Evolutionary conservation across 192 early-diverging fungal genomes (phyloP).

Genomic region (Coemansia sp.): DNA sequence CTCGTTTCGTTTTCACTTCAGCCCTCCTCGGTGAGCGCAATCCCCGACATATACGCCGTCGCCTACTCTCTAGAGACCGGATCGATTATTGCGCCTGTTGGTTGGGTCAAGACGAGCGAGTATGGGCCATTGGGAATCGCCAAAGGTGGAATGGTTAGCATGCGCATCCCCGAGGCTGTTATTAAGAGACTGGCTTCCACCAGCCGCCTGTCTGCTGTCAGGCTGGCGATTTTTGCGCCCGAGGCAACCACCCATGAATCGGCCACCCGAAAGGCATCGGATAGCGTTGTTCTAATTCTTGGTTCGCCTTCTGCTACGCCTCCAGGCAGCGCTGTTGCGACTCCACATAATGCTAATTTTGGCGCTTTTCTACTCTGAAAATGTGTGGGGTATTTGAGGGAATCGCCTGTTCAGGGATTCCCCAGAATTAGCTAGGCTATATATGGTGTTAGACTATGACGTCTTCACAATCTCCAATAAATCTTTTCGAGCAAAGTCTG

Average conservation of each 20-base stretch:
- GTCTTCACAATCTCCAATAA: no score
- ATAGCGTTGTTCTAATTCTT: constrained; percentile 15
- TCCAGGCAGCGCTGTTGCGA: neutral
- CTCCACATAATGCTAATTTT: neutral
- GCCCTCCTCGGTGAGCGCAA: neutral
- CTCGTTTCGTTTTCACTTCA: constrained; percentile 20
- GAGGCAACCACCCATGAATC: neutral
- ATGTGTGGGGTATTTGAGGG: neutral
- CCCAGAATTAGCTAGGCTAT: constrained; percentile 1
- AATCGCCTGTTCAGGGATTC: neutral
- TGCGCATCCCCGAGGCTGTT: constrained; percentile 14
- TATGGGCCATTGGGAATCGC: constrained; percentile 5
- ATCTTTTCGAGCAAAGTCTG: neutral
- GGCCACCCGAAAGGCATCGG: constrained; percentile 7
- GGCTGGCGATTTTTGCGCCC: constrained; percentile 9
- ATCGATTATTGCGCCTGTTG: constrained; percentile 16
- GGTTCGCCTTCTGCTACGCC: neutral
- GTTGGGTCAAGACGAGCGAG: neutral
- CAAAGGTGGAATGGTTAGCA: constrained; percentile 27
- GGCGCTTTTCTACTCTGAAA: neutral
- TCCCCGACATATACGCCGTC: constrained; percentile 14
- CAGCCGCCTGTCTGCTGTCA: constrained; percentile 11
- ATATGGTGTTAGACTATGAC: neutral
- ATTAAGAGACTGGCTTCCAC: neutral
- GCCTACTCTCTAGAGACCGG: constrained; percentile 16